Base-by-base conservation (phyloP, 1,139 yeast genomes). In the Magnusiomyces starmeri region DNA sequence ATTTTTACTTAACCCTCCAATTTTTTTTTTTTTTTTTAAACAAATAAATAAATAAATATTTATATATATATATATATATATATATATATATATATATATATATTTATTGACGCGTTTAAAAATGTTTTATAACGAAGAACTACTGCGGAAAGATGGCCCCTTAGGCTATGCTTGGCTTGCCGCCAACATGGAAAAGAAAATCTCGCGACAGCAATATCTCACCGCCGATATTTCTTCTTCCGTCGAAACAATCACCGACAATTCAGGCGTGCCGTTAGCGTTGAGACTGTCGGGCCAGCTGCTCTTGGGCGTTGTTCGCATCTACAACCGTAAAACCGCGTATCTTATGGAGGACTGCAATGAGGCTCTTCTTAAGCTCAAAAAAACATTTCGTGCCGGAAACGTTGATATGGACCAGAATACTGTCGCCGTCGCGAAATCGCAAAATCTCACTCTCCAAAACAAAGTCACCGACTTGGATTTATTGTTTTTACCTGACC, bases 81-180 rank as follows among this genome's bases (percentile, higher is more conserved):
- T 34, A 34, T 34, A 20, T 6, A 4, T 20, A 6, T 4, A 4
- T 9, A 34, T 9, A 34, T 8, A 16, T 34, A 34, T n/a, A 34
- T 29, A 29, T 29, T 10, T 29, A 29, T 14, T 14, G 14, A 10
- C 9, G 14, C 12, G 14, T n/a, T 6, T 6, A 4, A 20, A 43
- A n/a, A 72, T 70, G 73, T 71, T 72, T 64, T 70, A 67, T 56
- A 67, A 77, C 3, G 78, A 75, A 47, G 73, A 67, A 53, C 66
- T 80, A 49, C 70, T 81, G 24, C 72, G 85, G 8, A 81, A 78
- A 57, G 83, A 83, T 64, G 94, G 95, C 2, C 95, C 96, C 1
- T 72, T 89, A 60, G 95, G 95, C 4, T 85, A 84, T 59, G 92
- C 88, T 16, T 90, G 97, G 97, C 75, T 90, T 51, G 97, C 97